Evolutionary conservation across 805 yeast species (phyloP).

Genomic region (Teunomyces tritomae): DNA sequence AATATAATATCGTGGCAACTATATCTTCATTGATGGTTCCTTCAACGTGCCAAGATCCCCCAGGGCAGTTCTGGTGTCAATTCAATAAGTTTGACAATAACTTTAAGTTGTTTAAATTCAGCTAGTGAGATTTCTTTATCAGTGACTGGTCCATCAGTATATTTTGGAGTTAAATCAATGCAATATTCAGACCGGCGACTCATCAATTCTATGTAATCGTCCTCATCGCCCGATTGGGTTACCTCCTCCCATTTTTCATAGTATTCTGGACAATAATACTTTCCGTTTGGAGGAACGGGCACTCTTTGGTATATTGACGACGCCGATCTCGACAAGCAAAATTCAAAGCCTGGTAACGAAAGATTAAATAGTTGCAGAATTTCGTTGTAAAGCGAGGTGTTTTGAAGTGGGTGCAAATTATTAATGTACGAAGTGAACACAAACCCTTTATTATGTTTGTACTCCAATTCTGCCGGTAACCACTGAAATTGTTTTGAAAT

Average conservation of each 20-base stretch:
- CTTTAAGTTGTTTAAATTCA: slow-evolving; percentile 24
- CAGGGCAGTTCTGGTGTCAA: slow-evolving; percentile 41
- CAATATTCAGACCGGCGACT: too few relatives aligned
- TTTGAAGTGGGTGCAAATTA: slow-evolving; percentile 34
- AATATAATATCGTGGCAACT: slow-evolving; percentile 39
- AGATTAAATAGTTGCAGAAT: slow-evolving; percentile 30
- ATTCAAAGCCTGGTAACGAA: slow-evolving; percentile 30
- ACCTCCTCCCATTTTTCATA: neutral
- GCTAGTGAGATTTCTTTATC: slow-evolving; percentile 12
- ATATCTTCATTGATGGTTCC: slow-evolving; percentile 41
- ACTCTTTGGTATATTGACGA: slow-evolving; percentile 15
- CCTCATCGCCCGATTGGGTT: too few relatives aligned
- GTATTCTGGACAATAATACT: slow-evolving; percentile 13
- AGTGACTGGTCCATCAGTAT: neutral
- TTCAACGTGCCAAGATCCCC: slow-evolving; percentile 45
- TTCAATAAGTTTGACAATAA: slow-evolving; percentile 38
- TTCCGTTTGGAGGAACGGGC: slow-evolving; percentile 12
- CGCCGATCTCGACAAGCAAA: slow-evolving; percentile 20
- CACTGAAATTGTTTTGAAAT: slow-evolving; percentile 12
- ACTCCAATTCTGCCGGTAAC: slow-evolving; percentile 11
- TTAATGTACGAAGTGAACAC: slow-evolving; percentile 36
- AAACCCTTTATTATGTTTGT: slow-evolving; percentile 10
- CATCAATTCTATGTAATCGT: too few relatives aligned
- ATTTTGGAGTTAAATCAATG: neutral
- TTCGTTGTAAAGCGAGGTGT: slow-evolving; percentile 21